These are phyloP conservation scores for Nakazawaea siamensis DNA, from an alignment of 805 yeast species.

Conservation along the genomic window DNA sequence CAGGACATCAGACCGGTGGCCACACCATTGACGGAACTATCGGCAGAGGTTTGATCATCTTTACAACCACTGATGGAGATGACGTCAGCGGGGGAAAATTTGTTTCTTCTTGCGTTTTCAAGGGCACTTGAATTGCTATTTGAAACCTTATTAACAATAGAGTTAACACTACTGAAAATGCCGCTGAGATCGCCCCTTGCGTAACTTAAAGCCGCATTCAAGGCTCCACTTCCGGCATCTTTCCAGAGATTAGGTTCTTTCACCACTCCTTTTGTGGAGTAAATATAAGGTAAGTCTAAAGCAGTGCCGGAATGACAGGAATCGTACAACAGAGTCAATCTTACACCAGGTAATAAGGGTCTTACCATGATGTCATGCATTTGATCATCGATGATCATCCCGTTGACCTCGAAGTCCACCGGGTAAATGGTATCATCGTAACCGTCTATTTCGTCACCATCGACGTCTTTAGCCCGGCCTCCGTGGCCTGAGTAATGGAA, in stretches of 20 bases:
- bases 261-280: slow-evolving; percentile 66
- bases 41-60: slow-evolving; percentile 67
- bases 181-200: slow-evolving; percentile 42
- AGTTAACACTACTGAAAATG: slow-evolving; percentile 31
- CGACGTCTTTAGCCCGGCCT: slow-evolving; percentile 56
- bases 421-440: slow-evolving; percentile 28
- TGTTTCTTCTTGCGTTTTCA: slow-evolving; percentile 37
- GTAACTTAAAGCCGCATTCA: slow-evolving; percentile 45
- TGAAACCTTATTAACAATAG: slow-evolving; percentile 21
- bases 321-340: slow-evolving; percentile 75
- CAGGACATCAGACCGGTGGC: slow-evolving; percentile 76
- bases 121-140: slow-evolving; percentile 21
- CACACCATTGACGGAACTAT: slow-evolving; percentile 53
- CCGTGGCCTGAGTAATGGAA: slow-evolving; percentile 89
- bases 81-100: slow-evolving; percentile 63
- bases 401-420: slow-evolving; percentile 45
- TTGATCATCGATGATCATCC: slow-evolving; percentile 66
- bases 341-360: slow-evolving; percentile 63
- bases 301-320: slow-evolving; percentile 85
- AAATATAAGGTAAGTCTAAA: slow-evolving; percentile 69
- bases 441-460: slow-evolving; percentile 29
- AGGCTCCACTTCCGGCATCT: slow-evolving; percentile 55
- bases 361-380: slow-evolving; percentile 66
- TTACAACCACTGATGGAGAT: slow-evolving; percentile 68
- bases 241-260: slow-evolving; percentile 66